Evolutionary conservation across 441 rosid species (phyloP), one percentile per base, ranked within the genome.

Genomic region (Breynia disticha): DNA sequence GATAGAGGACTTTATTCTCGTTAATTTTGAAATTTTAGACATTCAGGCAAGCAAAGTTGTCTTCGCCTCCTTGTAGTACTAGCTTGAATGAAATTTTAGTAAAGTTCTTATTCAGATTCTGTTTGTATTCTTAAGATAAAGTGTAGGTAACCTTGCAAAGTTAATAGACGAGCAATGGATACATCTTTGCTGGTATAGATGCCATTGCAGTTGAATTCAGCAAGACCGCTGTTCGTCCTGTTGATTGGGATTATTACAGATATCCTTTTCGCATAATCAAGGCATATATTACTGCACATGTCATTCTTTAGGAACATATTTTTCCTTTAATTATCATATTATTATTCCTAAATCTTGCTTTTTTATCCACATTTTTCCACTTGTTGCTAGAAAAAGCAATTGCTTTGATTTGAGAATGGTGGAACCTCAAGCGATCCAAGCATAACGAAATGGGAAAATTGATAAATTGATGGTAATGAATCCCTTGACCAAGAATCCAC

Each of bases 161-260:
- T 77, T 81, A 62, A 84, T 86, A 54, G 98, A 86, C 70, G 76
- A 78, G 72, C 78, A 91, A 91, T 53, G 97, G 97, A 28, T 91
- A 82, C 69, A 76, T 91, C 50, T 91, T 88, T 75, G 71, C 95
- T 2, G 80, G 79, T 12, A 72, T 84, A 42, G 95, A 86, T 55
- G 75, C 86, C 57, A 88, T 81, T 70, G 98, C 90, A 38, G 85
- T 81, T 64, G 98, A 81, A 71, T 91, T 84, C 71, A 88, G 97
- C 90, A 88, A 91, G 81, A 75, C 88, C 58, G 91, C 98, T 6
- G 72, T 89, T 51, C 78, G 85, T 55, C 76, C 81, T 58, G 67
- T 67, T 46, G 89, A 86, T 59, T 91, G 97, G 98, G 98, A 88
- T 48, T 91, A 88, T 65, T 82, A 73, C 81, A 86, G 84, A 88